Conservation (phyloP, 1,284 basidiomycete genomes). For the Kwoniella shivajii region DNA sequence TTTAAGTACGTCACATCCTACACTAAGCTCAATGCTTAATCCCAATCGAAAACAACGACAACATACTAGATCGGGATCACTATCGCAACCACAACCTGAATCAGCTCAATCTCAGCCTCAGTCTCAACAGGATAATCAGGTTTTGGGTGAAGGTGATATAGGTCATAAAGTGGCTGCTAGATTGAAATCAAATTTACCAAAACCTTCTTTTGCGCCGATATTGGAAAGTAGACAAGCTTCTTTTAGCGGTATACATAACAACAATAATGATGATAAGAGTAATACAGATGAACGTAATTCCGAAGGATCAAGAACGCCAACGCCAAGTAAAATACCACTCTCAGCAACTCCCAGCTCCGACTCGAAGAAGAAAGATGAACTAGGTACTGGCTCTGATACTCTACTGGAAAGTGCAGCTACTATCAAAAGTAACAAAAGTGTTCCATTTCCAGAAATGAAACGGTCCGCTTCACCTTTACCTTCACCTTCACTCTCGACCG, state of each 20-base stretch:
- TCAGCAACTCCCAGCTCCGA: neutral
- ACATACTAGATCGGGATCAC: conserved; percentile 6
- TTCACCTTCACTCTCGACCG: neutral
- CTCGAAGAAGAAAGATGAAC: neutral
- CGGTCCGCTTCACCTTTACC: neutral
- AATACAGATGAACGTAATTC: neutral
- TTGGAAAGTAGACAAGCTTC: conserved; percentile 25
- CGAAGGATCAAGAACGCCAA: neutral
- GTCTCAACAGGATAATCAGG: too few relatives aligned
- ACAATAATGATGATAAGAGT: neutral
- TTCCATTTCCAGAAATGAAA: neutral
- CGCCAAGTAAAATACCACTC: neutral
- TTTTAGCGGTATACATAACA: conserved; percentile 5
- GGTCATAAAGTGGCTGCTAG: neutral
- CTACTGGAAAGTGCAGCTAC: neutral
- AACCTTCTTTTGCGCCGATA: conserved; percentile 25
- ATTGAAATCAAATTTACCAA: neutral
- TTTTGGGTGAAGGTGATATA: too few relatives aligned
- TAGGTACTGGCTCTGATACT: neutral
- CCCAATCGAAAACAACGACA: conserved; percentile 12
- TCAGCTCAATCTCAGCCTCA: too few relatives aligned
- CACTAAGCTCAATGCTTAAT: conserved; percentile 16
- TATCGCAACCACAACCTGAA: too few relatives aligned
- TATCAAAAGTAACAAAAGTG: neutral
- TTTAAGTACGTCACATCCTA: conserved; percentile 25